Percentiles rank a stretch among this genome's conserved stretches.
phyloP scores from a whole-genome alignment of 805 yeast species.

The Starmerella asiatica region DNA sequence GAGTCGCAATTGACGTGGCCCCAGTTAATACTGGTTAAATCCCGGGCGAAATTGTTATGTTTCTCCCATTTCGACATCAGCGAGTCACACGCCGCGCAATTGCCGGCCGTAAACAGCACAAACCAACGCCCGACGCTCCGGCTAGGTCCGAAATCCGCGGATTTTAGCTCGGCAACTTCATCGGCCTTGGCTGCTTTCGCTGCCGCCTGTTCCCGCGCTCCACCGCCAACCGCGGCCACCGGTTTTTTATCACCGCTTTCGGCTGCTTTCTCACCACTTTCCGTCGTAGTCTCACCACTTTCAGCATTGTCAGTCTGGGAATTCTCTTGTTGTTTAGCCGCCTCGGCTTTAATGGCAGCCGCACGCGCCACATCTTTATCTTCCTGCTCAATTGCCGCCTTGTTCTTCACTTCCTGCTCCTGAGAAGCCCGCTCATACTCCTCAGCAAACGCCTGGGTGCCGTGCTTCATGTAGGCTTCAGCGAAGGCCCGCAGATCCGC shows the following conservation, averaged over 20 bases:
- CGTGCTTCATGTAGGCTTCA: conserved; percentile 3
- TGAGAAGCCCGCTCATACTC: conserved; percentile 11
- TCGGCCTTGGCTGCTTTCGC: background rate
- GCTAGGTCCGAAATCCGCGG: conserved; percentile 7
- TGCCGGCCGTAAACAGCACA: conserved; percentile 8
- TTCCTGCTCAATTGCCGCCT: background rate
- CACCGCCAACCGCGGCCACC: background rate
- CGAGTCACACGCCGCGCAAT: conserved; percentile 11
- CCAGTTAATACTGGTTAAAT: conserved; percentile 7
- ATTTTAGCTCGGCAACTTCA: conserved; percentile 2
- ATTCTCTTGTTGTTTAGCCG: background rate
- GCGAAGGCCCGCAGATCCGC: conserved; percentile 14
- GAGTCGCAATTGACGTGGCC: conserved; percentile 14
- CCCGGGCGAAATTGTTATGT: conserved; percentile 11
- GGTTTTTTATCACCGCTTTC: background rate
- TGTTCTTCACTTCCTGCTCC: background rate
- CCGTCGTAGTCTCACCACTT: no score
- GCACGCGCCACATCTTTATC: background rate
- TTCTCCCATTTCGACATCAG: conserved; percentile 11
- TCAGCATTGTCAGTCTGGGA: background rate
- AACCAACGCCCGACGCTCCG: conserved; percentile 14
- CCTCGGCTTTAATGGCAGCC: background rate
- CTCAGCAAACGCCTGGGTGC: conserved; percentile 10
- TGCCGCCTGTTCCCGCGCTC: background rate
- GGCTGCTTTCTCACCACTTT: no score